Evolutionary conservation across 306 rosid species (phyloP).

Genomic region (Medicago arabica): DNA sequence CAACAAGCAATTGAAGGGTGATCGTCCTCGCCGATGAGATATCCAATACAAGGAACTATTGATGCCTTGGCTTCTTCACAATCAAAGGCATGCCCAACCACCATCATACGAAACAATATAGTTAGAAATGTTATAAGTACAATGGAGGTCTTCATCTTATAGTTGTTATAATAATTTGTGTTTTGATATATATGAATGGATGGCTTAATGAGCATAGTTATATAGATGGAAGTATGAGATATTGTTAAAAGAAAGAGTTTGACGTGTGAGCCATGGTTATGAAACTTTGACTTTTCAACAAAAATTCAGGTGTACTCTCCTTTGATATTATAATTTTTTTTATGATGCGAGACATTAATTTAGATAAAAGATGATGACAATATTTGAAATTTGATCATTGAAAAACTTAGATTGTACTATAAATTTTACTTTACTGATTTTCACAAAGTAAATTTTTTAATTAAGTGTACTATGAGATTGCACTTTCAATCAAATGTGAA

Average conservation of each 20-base stretch:
- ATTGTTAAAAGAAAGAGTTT: neutral
- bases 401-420: too few relatives aligned
- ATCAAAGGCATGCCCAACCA: slow-evolving; percentile 9
- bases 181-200: neutral
- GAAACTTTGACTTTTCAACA: neutral
- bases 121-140: neutral
- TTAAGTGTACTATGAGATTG: too few relatives aligned
- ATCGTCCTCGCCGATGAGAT: slow-evolving; percentile 1
- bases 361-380: too few relatives aligned
- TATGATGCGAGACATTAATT: too few relatives aligned
- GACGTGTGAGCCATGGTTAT: neutral
- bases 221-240: neutral
- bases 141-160: slow-evolving; percentile 20
- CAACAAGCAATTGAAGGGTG: slow-evolving; percentile 27
- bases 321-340: too few relatives aligned
- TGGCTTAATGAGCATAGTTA: neutral
- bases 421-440: too few relatives aligned
- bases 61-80: slow-evolving; percentile 14
- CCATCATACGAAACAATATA: neutral
- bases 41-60: slow-evolving; percentile 26
- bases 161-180: neutral
- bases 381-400: too few relatives aligned
- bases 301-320: neutral
- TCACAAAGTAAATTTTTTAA: too few relatives aligned
- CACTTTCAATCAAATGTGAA: too few relatives aligned